Evolutionary conservation across 768 basidiomycete species (phyloP).

Genomic region (Roridomyces roridus): DNA sequence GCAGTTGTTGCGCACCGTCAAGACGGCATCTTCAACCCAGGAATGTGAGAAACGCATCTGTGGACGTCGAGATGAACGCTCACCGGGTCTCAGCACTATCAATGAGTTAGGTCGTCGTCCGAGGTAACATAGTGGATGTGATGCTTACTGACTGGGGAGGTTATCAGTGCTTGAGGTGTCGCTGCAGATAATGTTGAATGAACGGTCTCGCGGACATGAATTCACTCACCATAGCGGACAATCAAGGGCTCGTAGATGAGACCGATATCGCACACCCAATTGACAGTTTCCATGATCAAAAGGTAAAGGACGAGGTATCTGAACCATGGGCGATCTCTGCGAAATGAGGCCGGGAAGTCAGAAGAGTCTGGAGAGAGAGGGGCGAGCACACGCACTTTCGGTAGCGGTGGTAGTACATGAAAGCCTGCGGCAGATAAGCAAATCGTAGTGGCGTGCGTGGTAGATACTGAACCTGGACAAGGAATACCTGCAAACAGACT

Average conservation of each 20-base stretch:
- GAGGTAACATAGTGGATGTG: too few species aligned
- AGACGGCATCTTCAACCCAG: too few species aligned
- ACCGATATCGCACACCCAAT: conserved; percentile 7
- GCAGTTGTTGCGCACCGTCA: background rate
- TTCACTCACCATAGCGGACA: conserved; percentile 2
- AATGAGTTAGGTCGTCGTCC: too few species aligned
- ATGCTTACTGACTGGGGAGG: too few species aligned
- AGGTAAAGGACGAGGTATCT: conserved; percentile 7
- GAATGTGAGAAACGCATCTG: too few species aligned
- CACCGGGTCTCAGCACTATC: too few species aligned
- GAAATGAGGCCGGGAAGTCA: too few species aligned
- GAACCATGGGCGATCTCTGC: conserved; percentile 10
- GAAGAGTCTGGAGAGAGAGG: background rate
- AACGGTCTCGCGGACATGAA: background rate
- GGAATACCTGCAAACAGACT: background rate
- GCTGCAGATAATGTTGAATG: too few species aligned
- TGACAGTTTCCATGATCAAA: background rate
- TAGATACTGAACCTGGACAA: background rate
- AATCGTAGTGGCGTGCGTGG: too few species aligned
- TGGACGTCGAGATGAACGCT: too few species aligned
- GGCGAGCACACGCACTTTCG: background rate
- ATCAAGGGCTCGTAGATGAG: conserved; percentile 11
- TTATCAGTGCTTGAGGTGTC: too few species aligned
- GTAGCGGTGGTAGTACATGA: background rate
- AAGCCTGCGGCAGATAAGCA: background rate